phyloP scores from a whole-genome alignment of 805 yeast genomes.

The Yamadazyma scolyti region DNA sequence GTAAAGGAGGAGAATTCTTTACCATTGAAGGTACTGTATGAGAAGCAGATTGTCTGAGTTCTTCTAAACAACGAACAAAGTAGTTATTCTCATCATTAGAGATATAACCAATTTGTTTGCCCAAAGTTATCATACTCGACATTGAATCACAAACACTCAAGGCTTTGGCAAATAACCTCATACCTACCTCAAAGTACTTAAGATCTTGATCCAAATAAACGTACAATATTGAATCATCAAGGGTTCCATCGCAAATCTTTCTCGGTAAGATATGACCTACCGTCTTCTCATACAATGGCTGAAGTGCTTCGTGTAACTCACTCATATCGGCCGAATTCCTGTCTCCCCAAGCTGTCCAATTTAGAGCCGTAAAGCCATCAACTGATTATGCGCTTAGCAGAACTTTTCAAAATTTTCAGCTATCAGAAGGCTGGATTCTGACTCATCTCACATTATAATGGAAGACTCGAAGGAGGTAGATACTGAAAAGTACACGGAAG shows the following conservation, averaged over 20 bases:
- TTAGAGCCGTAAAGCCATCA: too few species aligned
- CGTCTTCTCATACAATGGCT: slow-evolving; percentile 20
- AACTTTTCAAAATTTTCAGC: too few species aligned
- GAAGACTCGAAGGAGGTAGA: too few species aligned
- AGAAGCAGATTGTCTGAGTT: slow-evolving; percentile 16
- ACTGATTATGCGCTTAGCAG: too few species aligned
- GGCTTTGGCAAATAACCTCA: slow-evolving; percentile 42
- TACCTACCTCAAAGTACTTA: slow-evolving; percentile 41
- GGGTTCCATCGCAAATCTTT: slow-evolving; percentile 44
- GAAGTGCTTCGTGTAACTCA: slow-evolving; percentile 12
- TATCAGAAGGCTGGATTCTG: too few species aligned
- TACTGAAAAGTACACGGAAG: background rate
- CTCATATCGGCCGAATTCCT: too few species aligned
- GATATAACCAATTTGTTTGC: slow-evolving; percentile 50
- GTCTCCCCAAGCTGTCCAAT: too few species aligned
- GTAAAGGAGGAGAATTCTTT: slow-evolving; percentile 16
- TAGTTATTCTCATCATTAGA: slow-evolving; percentile 47
- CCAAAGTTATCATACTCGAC: slow-evolving; percentile 34
- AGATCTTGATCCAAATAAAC: slow-evolving; percentile 49
- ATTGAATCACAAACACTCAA: slow-evolving; percentile 41
- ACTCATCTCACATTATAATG: too few species aligned
- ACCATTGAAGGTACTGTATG: slow-evolving; percentile 17
- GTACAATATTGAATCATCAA: slow-evolving; percentile 38
- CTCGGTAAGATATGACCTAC: slow-evolving; percentile 39
- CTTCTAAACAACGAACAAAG: slow-evolving; percentile 25